Evolutionary conservation across 805 yeast genomes (phyloP).

Genomic region (Ogataea henricii): DNA sequence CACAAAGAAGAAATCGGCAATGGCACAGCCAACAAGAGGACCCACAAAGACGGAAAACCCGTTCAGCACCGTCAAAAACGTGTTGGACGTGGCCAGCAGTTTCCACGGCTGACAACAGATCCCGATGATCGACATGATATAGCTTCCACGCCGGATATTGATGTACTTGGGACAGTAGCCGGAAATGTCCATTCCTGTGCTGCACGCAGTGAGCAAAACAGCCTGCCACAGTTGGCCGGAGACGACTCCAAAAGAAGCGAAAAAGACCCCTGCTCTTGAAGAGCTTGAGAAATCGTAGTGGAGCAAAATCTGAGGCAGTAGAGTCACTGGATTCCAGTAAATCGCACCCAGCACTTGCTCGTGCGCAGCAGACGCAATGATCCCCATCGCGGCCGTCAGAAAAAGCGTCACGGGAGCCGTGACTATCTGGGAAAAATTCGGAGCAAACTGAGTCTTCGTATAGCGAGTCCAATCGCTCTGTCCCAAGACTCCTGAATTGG

Average conservation of each 20-base stretch:
- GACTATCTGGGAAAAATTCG: conserved; percentile 21
- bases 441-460: conserved; percentile 27
- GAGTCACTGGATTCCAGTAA: conserved; percentile 52
- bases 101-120: conserved; percentile 45
- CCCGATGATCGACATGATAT: conserved; percentile 38
- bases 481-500: conserved; percentile 42
- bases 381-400: conserved; percentile 66
- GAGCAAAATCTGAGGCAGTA: conserved; percentile 41
- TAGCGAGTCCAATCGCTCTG: conserved; percentile 47
- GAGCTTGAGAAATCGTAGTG: conserved; percentile 38
- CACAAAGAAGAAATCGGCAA: conserved; percentile 29
- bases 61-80: conserved; percentile 66
- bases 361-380: conserved; percentile 57
- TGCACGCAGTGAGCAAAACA: conserved; percentile 41
- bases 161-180: conserved; percentile 47
- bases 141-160: conserved; percentile 49
- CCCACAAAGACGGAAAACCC: conserved; percentile 72
- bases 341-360: conserved; percentile 47
- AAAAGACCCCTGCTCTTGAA: conserved; percentile 52
- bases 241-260: conserved; percentile 42
- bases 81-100: conserved; percentile 38
- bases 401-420: conserved; percentile 58
- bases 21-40: conserved; percentile 25
- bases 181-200: conserved; percentile 54
- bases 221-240: conserved; percentile 42